Evolutionary conservation across 768 basidiomycete species (phyloP), one percentile per base, ranked within the genome.

Genomic region (Lactarius evosmus): DNA sequence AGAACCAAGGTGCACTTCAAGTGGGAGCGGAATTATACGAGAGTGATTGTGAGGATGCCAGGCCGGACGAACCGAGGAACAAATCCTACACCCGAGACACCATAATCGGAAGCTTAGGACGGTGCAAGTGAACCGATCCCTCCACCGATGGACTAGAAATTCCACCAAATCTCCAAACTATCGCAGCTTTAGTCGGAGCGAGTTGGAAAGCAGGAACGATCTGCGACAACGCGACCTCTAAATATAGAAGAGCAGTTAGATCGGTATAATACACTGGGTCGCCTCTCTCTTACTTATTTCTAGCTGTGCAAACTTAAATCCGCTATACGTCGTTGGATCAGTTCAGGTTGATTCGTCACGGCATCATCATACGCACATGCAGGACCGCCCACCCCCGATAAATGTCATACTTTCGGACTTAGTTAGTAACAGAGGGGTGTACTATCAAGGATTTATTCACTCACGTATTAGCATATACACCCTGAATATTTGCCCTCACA

Each of bases 261-360:
- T 25, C 4, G 44, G 46, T 2, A 25, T 12, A 22, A 49, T 27
- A 12, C 6, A 12, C 2, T 25, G 25, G n/a, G n/a, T 14, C 44
- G 6, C 9, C 46, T 25, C 25, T 14, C 22, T 25, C 46, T 25
- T 27, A 76, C 77, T 78, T 70, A 77, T 77, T 62, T 78, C 76
- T 29, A 78, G 67, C 58, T 76, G 74, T 2, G 76, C 73, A 61
- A 76, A 77, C 58, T 79, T 77, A 71, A 77, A 78, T 51, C 77
- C 77, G 34, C 74, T 75, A 61, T 7, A 32, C n/a, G 17, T 36
- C 14, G n/a, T 40, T 7, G 8, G 12, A 34, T 53, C 59, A 40
- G 34, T 30, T 22, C 27, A 50, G n/a, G 22, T 25, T 22, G n/a
- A 7, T 4, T 22, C 8, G 7, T 32, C 50, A 22, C n/a, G 50